These are phyloP conservation scores for Vanrija humicola DNA, from an alignment of 1,284 basidiomycete species.

Conservation along the genomic window DNA sequence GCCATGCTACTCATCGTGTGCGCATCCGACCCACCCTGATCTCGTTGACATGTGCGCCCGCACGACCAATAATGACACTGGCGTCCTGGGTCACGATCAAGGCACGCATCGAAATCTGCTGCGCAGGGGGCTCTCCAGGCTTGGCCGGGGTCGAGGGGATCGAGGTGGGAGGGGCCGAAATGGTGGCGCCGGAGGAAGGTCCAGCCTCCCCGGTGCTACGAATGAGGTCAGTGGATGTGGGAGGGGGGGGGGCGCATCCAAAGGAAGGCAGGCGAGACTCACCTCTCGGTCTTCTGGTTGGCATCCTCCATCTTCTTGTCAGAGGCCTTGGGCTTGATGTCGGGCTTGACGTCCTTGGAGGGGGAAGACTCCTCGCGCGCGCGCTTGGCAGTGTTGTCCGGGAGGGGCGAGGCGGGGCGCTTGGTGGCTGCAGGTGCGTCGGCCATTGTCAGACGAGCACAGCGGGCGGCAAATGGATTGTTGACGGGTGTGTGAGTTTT, in stretches of 20 bases:
- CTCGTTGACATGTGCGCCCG: conserved; percentile 94
- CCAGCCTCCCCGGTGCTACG: conserved; percentile 25
- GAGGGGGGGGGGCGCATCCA: neutral
- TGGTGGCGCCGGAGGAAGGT: conserved; percentile 22
- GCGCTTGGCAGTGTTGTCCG: conserved; percentile 27
- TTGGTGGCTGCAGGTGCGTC: conserved; percentile 27
- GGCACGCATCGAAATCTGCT: conserved; percentile 81
- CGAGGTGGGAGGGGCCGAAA: conserved; percentile 26
- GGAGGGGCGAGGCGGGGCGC: conserved; percentile 31
- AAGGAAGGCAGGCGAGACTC: conserved; percentile 11
- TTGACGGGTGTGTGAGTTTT: neutral
- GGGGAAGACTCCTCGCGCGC: conserved; percentile 23
- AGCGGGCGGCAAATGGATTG: neutral
- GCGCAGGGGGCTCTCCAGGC: conserved; percentile 33
- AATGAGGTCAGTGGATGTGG: neutral
- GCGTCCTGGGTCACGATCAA: conserved; percentile 99
- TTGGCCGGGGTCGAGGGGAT: conserved; percentile 36
- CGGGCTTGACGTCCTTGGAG: conserved; percentile 2
- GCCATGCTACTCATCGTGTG: too few relatives aligned
- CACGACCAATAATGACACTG: conserved; percentile 97
- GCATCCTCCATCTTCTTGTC: conserved; percentile 41
- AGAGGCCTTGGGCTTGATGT: conserved; percentile 2
- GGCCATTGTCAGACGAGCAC: conserved; percentile 13
- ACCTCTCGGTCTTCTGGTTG: conserved; percentile 31
- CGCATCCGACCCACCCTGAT: conserved; percentile 58